A percentile compares a stretch with the other conserved stretches of the same genome.
phyloP scores from a whole-genome alignment of 805 yeast species.

The Wickerhamomyces xylosicus region DNA sequence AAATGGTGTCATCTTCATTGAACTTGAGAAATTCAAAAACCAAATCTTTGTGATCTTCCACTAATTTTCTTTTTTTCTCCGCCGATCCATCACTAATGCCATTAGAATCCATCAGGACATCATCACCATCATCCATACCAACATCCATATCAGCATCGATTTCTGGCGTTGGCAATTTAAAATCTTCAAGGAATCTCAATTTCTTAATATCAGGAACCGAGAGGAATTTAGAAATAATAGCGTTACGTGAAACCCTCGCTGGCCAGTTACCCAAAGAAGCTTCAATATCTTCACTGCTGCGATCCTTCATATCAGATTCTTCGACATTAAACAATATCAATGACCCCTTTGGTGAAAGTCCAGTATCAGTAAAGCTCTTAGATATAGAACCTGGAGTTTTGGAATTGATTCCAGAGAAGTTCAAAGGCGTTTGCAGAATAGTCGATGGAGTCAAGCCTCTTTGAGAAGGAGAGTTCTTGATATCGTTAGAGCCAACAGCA shows the following conservation, averaged over 20 bases:
- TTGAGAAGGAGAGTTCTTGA: constrained; percentile 11
- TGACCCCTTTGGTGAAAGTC: neutral
- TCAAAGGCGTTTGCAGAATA: constrained; percentile 19
- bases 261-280: constrained; percentile 11
- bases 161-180: neutral
- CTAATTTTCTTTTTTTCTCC: neutral
- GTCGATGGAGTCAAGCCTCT: constrained; percentile 20
- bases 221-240: constrained; percentile 13
- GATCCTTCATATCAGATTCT: constrained; percentile 14
- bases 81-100: neutral
- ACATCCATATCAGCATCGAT: neutral
- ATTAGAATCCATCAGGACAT: too few species aligned
- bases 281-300: constrained; percentile 1
- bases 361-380: constrained; percentile 1
- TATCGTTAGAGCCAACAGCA: constrained; percentile 6
- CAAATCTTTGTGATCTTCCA: constrained; percentile 1
- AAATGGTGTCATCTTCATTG: constrained; percentile 10
- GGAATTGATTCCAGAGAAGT: constrained; percentile 16
- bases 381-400: constrained; percentile 18
- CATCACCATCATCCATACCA: neutral
- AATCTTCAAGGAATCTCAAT: constrained; percentile 8
- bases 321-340: constrained; percentile 19
- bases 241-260: constrained; percentile 14
- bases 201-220: constrained; percentile 13
- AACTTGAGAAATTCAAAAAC: constrained; percentile 12